Evolutionary conservation across 202 grass and related monocot species (phyloP), one percentile per base, ranked within the genome.

Genomic region (Digitaria exilis): DNA sequence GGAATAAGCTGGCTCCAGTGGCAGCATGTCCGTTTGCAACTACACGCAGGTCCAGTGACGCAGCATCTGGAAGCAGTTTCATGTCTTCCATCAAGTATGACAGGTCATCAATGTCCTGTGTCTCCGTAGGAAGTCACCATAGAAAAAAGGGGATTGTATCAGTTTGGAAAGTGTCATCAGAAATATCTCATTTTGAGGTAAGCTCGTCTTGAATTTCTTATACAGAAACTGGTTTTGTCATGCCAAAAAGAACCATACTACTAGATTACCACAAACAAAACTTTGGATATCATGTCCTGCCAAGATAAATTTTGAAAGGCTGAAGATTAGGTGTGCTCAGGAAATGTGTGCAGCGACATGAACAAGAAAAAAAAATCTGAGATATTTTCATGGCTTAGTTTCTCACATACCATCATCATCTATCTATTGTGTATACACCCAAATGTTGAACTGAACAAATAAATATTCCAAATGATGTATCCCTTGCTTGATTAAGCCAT

Each of bases 41-140:
- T 42, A 83, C n/a, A 42, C 9, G 0, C 45, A 65, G 22, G 31
- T 0, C 0, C 46, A 75, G 30, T 26, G 3, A 21, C 21, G 1
- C 8, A 64, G 52, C 14, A 6, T 37, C 48, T 1, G 81, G 81
- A 43, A 83, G 32, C 16, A 25, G 29, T 41, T 45, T 65, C 71
- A 74, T 83, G 16, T 54, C 44, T 54, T 75, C 45, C 45, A 75
- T 39, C 5, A 52, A 29, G 69, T 83, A 39, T 9, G 41, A 5
- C 1, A 4, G 6, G 51, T 24, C 9, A 59, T 6, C 19, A 31
- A 81, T 58, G 3, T 71, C 66, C 54, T 81, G 66, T 4, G 19
- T 21, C 29, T 9, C 69, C 52, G 1, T 60, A 22, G 6, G n/a
- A 69, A 44, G 34, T 48, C 37, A 45, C 10, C 24, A 61, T 29